Base-by-base conservation (phyloP, 2,329 filamentous ascomycete genomes). In the Lasiodiplodia citricola region DNA sequence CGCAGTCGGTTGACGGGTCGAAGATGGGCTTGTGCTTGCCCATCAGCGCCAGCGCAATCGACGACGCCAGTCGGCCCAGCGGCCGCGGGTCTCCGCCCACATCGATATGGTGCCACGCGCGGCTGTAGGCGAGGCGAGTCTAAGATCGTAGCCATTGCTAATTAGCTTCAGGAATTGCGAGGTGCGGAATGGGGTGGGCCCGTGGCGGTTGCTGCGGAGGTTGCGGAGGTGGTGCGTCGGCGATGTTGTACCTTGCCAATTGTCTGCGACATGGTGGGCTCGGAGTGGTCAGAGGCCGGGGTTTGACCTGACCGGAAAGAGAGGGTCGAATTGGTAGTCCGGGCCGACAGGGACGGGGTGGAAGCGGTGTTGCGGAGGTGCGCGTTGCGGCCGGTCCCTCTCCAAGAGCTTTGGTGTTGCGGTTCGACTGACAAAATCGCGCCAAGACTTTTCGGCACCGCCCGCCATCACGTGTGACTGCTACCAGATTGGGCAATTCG, bases 21-120 rank as follows among this genome's bases (percentile, higher is more conserved):
- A 90, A 99, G 81, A 96, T 97, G 25, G 96, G 96, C 84, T 99
- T 99, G 87, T 99, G 92, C 86, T 99, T 99, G 83, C 96, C 96
- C 94, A 98, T 97, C 65, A 97, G 89, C 70, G 93, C 86, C 66
- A 91, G 85, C 71, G 94, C 95, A 80, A 97, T 97, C 71, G 91
- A 90, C 66, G 91, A 93, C 70, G 95, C 95, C 64, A 97, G 87
- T 52, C 95, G 93, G 74, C 95, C 95, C 51, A 97, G 91, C n/a
- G 93, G 90, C 16, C 94, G 93, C 0, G 85, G 78, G 74, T 87
- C 80, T 82, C 90, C 73, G 85, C 86, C 76, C 83, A 92, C 82
- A 86, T 96, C 80, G 86, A 98, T 80, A 89, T 92, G 90, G 83
- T 99, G 96, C 96, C 96, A 99, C 84, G 91, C 90, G 76, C 96